A percentile compares a stretch with the other conserved stretches of the same genome.
phyloP scores from a whole-genome alignment of 2,329 filamentous ascomycete genomes.

The Thermothelomyces thermophilus region DNA sequence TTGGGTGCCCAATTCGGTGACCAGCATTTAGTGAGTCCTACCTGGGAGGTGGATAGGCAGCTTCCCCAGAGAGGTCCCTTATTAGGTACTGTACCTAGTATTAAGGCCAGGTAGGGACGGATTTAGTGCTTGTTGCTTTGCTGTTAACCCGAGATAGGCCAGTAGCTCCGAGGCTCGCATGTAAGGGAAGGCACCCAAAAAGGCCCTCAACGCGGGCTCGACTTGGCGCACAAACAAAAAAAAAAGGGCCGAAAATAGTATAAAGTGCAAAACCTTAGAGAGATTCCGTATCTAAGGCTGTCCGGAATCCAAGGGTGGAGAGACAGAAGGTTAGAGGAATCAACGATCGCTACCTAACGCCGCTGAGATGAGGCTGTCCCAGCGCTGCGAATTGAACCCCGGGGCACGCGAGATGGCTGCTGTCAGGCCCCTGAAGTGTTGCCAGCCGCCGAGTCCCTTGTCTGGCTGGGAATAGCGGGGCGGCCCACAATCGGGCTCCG shows the following conservation, averaged over 20 bases:
- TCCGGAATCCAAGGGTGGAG: too few relatives aligned
- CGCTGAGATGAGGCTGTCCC: slow-evolving; percentile 5
- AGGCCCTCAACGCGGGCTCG: too few relatives aligned
- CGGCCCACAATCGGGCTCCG: too few relatives aligned
- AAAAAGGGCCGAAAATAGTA: background rate
- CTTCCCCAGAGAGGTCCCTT: background rate
- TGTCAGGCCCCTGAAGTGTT: slow-evolving; percentile 2
- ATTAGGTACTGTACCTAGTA: too few relatives aligned
- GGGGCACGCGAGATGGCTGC: background rate
- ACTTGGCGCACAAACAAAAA: background rate
- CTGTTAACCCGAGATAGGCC: background rate
- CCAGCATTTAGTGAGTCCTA: slow-evolving; percentile 2
- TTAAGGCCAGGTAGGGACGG: background rate
- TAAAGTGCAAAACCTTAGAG: too few relatives aligned
- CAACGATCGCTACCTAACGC: background rate
- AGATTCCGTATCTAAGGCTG: too few relatives aligned
- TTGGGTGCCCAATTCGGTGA: too few relatives aligned
- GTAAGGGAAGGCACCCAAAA: background rate
- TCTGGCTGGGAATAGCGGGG: background rate
- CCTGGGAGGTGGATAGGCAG: background rate
- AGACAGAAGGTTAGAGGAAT: background rate
- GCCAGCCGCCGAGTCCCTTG: background rate
- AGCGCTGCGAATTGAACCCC: background rate
- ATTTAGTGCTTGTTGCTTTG: background rate
- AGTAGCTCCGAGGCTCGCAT: too few relatives aligned